Evolutionary conservation across 352 stramenopile genomes (phyloP), one percentile per base, ranked within the genome.

Genomic region (Globisporangium cederbergense): DNA sequence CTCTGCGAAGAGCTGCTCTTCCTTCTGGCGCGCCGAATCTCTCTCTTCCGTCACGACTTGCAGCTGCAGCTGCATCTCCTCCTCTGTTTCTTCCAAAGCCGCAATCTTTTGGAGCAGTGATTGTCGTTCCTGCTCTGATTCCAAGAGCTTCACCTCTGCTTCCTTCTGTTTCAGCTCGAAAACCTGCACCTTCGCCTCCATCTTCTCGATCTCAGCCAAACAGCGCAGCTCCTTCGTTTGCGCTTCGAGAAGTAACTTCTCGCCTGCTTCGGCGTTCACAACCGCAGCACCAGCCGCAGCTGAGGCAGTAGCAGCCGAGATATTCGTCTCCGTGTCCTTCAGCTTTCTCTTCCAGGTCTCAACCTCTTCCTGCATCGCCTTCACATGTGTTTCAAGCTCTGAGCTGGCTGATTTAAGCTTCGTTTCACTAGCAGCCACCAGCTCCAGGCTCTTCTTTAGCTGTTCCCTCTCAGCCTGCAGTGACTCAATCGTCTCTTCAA

Each of bases 41-140:
- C 86, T 79, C 52, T 95, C 86, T 60, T 95, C 86, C 0, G 85
- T 95, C 7, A 95, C 78, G 22, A 95, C 83, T 63, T 95, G 86
- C 9, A 93, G 28, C 60, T 95, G 86, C 8, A 93, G 60, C 43
- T 90, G 82, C 42, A 93, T 63, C 55, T 95, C 86, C 66, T 95
- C 86, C 54, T 95, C 84, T 0, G 69, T 73, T 32, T 95, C 86
- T 71, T 89, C 74, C 4, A 93, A 64, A 9, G 83, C 68, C 3
- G 71, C 65, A n/a, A 91, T 76, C 9, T 74, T 75, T n/a, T 82
- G 68, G 0, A 69, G 40, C 8, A 93, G 57, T 6, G 20, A 30
- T 30, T 81, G 60, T 8, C 71, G 66, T 11, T 86, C 70, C 9
- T 72, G 49, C 40, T 90, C 81, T 25, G 76, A 60, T 16, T 79